Evolutionary conservation across 768 basidiomycete species (phyloP), one percentile per base, ranked within the genome.

Genomic region (Sistotremastrum suecicum): DNA sequence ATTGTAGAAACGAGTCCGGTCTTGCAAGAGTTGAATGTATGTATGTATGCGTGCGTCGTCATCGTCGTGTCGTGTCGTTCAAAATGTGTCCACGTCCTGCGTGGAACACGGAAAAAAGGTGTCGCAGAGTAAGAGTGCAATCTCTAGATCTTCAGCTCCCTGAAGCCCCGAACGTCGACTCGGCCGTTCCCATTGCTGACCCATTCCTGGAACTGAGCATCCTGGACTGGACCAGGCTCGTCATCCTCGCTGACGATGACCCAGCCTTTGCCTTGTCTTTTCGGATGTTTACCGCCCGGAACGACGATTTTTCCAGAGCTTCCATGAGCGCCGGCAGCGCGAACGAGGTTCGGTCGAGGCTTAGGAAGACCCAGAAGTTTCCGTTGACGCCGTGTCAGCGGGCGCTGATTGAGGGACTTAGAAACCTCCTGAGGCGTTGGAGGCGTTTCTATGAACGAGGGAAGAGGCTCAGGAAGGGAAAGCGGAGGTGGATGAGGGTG

Each of bases 161-260:
- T 65, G 60, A 85, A 85, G 44, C 83, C 83, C 44, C 83, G 67
- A 44, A 85, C 81, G 58, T 85, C 83, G 48, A 85, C 59, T 54
- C 82, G 65, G 43, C 82, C 83, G 33, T 74, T 72, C 50, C 82
- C 82, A 60, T 80, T 85, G 59, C 62, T 68, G 55, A 61, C 65
- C 82, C 83, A 84, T 56, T 72, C 74, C 9, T 36, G 32, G 5
- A 7, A 20, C 31, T 10, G 29, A 28, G 29, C 4, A 29, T 62
- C 66, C 11, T 65, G 62, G 32, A 61, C 67, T 11, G 58, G 57
- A 4, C 58, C 66, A 9, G 61, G 53, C 7, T 56, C 56, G 28
- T 53, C 54, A 0, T 41, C 53, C 31, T 54, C 61, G 31, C 54
- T 44, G 54, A 51, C 38, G 46, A 51, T 42, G 58, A 39, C 38